Base-by-base conservation (phyloP, 805 yeast species). In the Kluyveromyces aestuarii region DNA sequence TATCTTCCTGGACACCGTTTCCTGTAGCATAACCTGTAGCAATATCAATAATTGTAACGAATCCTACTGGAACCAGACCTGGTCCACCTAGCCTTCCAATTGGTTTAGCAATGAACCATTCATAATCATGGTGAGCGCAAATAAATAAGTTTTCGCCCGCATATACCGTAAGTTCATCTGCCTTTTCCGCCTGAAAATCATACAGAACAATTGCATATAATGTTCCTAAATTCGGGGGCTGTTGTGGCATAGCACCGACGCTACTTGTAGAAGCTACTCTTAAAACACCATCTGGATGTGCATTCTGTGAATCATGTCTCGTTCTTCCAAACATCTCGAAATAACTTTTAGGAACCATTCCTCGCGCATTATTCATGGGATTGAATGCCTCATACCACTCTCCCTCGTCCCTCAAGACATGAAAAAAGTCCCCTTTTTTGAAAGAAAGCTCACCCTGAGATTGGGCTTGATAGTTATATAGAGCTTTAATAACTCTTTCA, bases 41-140 rank as follows among this genome's bases (percentile, higher is more conserved):
- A 50, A 89, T 75, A 64, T 93, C 96, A 39, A 91, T 80, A 37
- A 91, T 76, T 60, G 88, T 87, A 21, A 93, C 93, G 60, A 86
- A 93, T 17, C 87, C 79, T 6, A 87, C 90, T 0, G 99, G 99
- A 8, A 93, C 95, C 42, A 93, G 73, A 1, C 99, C 99, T 0
- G 98, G 98, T 0, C 97, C 99, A 25, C 99, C 98, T 37, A 93
- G 72, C 48, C 97, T 74, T 51, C 91, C 95, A 40, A 93, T 86
- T 13, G 96, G 96, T 64, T 93, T 93, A 6, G 97, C 98, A 51
- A 93, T 93, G 58, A 89, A 90, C 99, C 99, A 93, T 69, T 95
- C 99, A 55, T 74, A 85, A 48, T 88, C 89, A 62, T 91, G 95
- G 67, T 91, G 97, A 2, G 99, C 99, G 68, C 96, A 91, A 11